Percentiles rank a stretch among this genome's conserved stretches.
These are phyloP conservation scores for Vinca minor DNA, from an alignment of 257 asterid genomes.

Conservation along the genomic window DNA sequence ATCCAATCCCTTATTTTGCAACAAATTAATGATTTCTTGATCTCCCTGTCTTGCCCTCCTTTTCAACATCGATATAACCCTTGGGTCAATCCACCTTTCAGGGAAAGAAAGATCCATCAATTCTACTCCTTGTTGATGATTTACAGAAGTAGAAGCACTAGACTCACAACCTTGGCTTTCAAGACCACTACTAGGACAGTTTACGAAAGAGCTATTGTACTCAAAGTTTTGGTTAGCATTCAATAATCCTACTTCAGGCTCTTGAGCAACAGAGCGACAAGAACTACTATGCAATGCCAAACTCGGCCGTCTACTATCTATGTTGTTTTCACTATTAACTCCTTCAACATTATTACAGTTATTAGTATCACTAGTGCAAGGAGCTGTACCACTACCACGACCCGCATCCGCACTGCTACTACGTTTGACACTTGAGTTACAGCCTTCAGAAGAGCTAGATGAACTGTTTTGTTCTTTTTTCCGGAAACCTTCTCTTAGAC, in stretches of 20 bases:
- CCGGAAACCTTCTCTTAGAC: slow-evolving; percentile 91
- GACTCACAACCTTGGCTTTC: slow-evolving; percentile 95
- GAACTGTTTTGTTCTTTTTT: slow-evolving; percentile 83
- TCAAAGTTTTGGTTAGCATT: slow-evolving; percentile 62
- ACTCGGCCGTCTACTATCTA: slow-evolving; percentile 96
- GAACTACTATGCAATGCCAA: slow-evolving; percentile 75
- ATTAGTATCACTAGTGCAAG: slow-evolving; percentile 57
- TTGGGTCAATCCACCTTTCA: slow-evolving; percentile 83
- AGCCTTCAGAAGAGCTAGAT: slow-evolving; percentile 93
- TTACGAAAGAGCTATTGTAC: slow-evolving; percentile 53
- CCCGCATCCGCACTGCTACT: slow-evolving; percentile 99
- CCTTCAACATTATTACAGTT: slow-evolving; percentile 88
- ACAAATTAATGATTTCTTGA: slow-evolving; percentile 67
- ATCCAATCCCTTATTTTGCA: slow-evolving; percentile 95
- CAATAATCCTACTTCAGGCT: slow-evolving; percentile 85
- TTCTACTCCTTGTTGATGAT: slow-evolving; percentile 72
- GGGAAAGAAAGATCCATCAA: slow-evolving; percentile 89
- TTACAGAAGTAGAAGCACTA: slow-evolving; percentile 72
- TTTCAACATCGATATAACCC: slow-evolving; percentile 77
- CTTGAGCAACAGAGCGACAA: slow-evolving; percentile 82
- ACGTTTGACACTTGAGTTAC: slow-evolving; percentile 95
- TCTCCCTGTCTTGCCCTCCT: slow-evolving; percentile 76
- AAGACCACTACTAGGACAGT: slow-evolving; percentile 86
- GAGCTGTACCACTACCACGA: slow-evolving; percentile 56
- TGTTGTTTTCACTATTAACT: slow-evolving; percentile 72